Percentiles rank a stretch among this genome's conserved stretches.
Evolutionary conservation across 1,284 basidiomycete species (phyloP).

Genomic region (Cerrena zonata): DNA sequence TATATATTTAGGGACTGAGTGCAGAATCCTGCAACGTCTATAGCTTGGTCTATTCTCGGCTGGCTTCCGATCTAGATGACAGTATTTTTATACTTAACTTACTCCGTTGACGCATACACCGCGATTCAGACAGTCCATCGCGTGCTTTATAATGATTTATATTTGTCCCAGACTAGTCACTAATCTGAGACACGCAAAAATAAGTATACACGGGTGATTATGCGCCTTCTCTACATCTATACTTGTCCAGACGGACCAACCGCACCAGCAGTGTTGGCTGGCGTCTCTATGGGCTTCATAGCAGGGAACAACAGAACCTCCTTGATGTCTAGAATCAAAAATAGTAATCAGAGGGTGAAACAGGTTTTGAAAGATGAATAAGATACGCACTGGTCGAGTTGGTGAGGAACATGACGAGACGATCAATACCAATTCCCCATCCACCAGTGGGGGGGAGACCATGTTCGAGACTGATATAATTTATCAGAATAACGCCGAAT

Average conservation of each 20-base stretch:
- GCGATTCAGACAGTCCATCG: too few relatives aligned
- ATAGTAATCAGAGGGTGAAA: conserved; percentile 5
- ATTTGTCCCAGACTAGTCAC: too few relatives aligned
- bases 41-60: too few relatives aligned
- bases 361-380: conserved; percentile 16
- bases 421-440: conserved; percentile 92
- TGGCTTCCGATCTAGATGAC: too few relatives aligned
- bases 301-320: conserved; percentile 86
- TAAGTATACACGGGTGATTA: too few relatives aligned
- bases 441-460: conserved; percentile 96
- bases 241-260: conserved; percentile 30
- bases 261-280: conserved; percentile 22
- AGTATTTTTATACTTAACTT: too few relatives aligned
- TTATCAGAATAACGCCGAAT: conserved; percentile 9
- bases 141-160: too few relatives aligned
- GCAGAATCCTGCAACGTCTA: too few relatives aligned
- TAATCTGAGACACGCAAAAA: too few relatives aligned
- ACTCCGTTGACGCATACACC: too few relatives aligned
- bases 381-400: conserved; percentile 73
- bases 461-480: conserved; percentile 74
- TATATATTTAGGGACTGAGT: too few relatives aligned
- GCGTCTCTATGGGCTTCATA: conserved; percentile 74
- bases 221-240: conserved; percentile 17
- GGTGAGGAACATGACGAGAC: conserved; percentile 93
- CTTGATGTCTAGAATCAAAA: conserved; percentile 65